Evolutionary conservation across 768 basidiomycete genomes (phyloP).

Genomic region (Nidula microcarpa): DNA sequence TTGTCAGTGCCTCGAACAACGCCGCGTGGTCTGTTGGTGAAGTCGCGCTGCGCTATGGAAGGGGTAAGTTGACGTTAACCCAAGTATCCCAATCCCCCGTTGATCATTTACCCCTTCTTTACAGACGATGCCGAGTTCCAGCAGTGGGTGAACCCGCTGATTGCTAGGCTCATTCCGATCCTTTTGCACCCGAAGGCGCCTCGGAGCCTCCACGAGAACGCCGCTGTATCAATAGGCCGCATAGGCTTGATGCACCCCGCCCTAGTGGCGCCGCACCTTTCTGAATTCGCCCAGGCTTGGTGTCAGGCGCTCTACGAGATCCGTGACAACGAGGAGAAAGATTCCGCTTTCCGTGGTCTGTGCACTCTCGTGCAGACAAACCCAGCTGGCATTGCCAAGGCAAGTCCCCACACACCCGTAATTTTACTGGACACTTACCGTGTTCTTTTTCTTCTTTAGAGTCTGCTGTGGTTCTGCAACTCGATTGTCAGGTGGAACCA

Average conservation of each 20-base stretch:
- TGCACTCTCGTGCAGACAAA: conserved; percentile 95
- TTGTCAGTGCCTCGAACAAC: conserved; percentile 97
- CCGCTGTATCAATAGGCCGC: conserved; percentile 96
- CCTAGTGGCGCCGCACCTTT: conserved; percentile 84
- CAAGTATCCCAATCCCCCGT: background rate
- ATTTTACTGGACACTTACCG: background rate
- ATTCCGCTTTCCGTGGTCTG: conserved; percentile 96
- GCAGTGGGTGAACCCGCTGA: conserved; percentile 86
- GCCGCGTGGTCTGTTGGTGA: conserved; percentile 99
- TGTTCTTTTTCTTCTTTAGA: conserved; percentile 40
- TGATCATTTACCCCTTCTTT: conserved; percentile 1
- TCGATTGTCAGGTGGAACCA: conserved; percentile 94
- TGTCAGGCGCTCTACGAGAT: conserved; percentile 97
- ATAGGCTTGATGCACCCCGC: conserved; percentile 91
- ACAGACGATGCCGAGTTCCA: conserved; percentile 83
- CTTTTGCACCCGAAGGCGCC: conserved; percentile 90
- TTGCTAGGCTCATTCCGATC: conserved; percentile 88
- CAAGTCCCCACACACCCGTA: conserved; percentile 27
- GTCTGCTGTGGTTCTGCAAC: conserved; percentile 96
- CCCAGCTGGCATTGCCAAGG: conserved; percentile 91
- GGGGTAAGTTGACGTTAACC: conserved; percentile 43
- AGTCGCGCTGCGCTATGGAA: conserved; percentile 88
- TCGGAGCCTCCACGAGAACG: conserved; percentile 93
- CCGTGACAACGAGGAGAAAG: conserved; percentile 99
- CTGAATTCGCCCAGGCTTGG: conserved; percentile 93